Evolutionary conservation across 2,329 filamentous ascomycete species (phyloP).

Genomic region (Aspergillus sojae): DNA sequence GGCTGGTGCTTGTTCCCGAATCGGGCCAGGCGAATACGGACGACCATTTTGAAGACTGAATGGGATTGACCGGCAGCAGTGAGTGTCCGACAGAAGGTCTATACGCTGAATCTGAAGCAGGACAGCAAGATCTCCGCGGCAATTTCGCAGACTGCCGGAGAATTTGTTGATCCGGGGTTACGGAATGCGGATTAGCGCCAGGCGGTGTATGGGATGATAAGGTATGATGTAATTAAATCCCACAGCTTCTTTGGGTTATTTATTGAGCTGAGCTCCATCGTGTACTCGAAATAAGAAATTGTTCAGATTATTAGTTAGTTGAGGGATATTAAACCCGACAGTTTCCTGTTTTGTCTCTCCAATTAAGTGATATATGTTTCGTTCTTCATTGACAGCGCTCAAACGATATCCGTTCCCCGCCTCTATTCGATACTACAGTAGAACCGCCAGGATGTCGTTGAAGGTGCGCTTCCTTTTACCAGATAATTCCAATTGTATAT

Average conservation of each 20-base stretch:
- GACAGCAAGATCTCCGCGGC: constrained; percentile 28
- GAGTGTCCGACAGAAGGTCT: constrained; percentile 9
- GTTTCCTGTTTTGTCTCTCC: not conserved
- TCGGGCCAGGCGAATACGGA: constrained; percentile 90
- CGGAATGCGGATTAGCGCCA: constrained; percentile 27
- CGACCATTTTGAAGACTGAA: constrained; percentile 68
- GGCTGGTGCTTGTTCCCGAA: constrained; percentile 88
- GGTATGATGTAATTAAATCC: constrained; percentile 24
- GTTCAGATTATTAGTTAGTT: not conserved
- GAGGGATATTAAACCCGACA: not conserved
- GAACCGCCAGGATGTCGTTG: constrained; percentile 43
- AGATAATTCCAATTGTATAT: not conserved
- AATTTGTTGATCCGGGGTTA: constrained; percentile 27
- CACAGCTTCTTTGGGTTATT: not conserved
- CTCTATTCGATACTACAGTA: constrained; percentile 27
- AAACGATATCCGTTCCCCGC: constrained; percentile 16
- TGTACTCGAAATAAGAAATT: not conserved
- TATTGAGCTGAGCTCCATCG: not conserved
- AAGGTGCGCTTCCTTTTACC: constrained; percentile 34
- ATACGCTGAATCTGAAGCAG: constrained; percentile 14
- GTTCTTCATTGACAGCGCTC: constrained; percentile 13
- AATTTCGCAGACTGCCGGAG: constrained; percentile 30
- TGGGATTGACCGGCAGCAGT: not conserved
- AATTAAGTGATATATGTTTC: constrained; percentile 31
- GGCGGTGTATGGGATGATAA: constrained; percentile 22